Conservation (phyloP, 192 early-diverging fungal genomes). For the Chytriomyces confervae region DNA sequence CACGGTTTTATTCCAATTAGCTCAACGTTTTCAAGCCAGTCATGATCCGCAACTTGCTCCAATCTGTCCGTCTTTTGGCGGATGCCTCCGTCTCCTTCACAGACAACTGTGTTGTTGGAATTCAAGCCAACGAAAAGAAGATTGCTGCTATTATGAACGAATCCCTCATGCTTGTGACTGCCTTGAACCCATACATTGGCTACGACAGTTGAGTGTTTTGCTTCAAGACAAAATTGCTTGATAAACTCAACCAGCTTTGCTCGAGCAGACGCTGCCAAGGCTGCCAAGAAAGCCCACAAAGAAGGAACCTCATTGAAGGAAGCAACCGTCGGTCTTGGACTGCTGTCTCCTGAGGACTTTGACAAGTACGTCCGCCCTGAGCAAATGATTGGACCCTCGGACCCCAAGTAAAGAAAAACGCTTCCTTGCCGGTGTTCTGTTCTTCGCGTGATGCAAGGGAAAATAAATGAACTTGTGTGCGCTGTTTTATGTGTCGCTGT, state of each 20-base stretch:
- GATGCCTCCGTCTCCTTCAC: conserved; percentile 91
- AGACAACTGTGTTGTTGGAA: conserved; percentile 94
- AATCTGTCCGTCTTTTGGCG: conserved; percentile 85
- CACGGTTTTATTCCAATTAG: conserved; percentile 39
- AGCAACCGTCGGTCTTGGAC: conserved; percentile 84
- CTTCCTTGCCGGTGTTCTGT: no score
- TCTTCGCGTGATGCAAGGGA: no score
- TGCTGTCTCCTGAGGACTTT: conserved; percentile 91
- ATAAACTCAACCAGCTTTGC: not conserved
- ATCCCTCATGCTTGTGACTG: conserved; percentile 98
- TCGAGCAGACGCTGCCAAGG: conserved; percentile 75
- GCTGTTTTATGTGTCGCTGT: no score
- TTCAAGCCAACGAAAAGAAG: conserved; percentile 89
- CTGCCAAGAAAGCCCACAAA: conserved; percentile 98
- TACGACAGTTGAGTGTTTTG: conserved; percentile 59
- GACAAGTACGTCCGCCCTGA: conserved; percentile 95
- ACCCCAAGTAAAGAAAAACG: not conserved
- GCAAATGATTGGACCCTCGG: conserved; percentile 56
- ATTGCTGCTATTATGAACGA: conserved; percentile 89
- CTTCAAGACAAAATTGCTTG: no score
- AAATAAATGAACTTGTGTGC: no score
- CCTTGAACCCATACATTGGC: conserved; percentile 97
- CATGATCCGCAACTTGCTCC: conserved; percentile 96
- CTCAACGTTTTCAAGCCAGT: conserved; percentile 99
- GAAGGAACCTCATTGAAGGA: conserved; percentile 88